Evolutionary conservation across 2,329 filamentous ascomycete species (phyloP).

Genomic region (Aspergillus latus): DNA sequence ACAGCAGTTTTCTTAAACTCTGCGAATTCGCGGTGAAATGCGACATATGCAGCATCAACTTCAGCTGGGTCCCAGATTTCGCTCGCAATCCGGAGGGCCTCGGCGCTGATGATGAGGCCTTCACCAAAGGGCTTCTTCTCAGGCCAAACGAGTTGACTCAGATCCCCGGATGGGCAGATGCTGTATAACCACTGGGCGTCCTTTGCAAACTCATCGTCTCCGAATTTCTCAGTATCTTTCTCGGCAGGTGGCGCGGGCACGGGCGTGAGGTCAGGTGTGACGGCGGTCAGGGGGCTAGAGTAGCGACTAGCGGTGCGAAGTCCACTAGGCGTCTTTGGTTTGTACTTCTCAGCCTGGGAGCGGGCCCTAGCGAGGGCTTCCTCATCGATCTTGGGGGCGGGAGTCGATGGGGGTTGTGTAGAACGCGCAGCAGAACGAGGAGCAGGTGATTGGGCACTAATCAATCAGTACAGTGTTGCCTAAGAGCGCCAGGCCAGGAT

Average conservation of each 20-base stretch:
- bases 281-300: conserved; percentile 23
- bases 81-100: conserved; percentile 15
- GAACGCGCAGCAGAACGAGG: conserved; percentile 16
- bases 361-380: conserved; percentile 38
- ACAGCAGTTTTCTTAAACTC: conserved; percentile 20
- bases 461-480: conserved; percentile 9
- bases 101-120: conserved; percentile 18
- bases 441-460: conserved; percentile 14
- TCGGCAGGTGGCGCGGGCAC: background rate
- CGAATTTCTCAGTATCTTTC: conserved; percentile 17
- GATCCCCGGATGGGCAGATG: conserved; percentile 27
- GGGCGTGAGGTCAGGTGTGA: conserved; percentile 18
- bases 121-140: conserved; percentile 17
- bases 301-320: conserved; percentile 39
- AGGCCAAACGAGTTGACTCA: conserved; percentile 27
- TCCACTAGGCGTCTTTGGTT: conserved; percentile 44
- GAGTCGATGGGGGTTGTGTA: conserved; percentile 20
- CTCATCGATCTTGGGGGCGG: conserved; percentile 23
- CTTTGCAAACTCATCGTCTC: conserved; percentile 25
- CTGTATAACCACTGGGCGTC: conserved; percentile 31
- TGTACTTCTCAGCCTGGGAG: conserved; percentile 42
- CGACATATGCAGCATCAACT: conserved; percentile 15
- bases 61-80: conserved; percentile 21
- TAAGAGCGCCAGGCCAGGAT: background rate
- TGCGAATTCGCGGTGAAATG: conserved; percentile 19